Evolutionary conservation across 73 alveolate species (phyloP).

Genomic region (Paramecium tetraurelia): DNA sequence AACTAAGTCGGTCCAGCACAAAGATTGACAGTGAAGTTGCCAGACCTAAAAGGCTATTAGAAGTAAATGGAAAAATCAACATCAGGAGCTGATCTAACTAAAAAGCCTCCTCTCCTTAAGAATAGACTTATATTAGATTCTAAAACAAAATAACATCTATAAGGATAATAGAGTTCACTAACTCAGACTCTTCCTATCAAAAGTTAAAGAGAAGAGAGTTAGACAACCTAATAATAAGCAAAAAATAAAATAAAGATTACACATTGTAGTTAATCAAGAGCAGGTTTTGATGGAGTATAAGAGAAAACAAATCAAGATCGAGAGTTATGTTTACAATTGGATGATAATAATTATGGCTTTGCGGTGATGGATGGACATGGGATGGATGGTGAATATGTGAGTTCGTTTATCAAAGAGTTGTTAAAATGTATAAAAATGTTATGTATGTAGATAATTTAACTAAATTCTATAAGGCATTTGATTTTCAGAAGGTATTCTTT

Average conservation of each 20-base stretch:
- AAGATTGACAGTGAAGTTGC: neutral
- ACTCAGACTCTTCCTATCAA: neutral
- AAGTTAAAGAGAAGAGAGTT: neutral
- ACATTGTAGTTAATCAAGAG: neutral
- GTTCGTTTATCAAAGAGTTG: neutral
- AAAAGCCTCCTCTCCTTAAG: neutral
- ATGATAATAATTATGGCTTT: neutral
- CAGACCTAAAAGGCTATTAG: neutral
- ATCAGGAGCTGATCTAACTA: neutral
- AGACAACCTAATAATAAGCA: neutral
- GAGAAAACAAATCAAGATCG: neutral
- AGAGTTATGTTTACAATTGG: neutral
- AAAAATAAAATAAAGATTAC: neutral
- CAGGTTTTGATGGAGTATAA: slow-evolving; percentile 15
- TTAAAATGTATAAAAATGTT: neutral
- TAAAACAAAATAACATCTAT: neutral
- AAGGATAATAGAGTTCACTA: neutral
- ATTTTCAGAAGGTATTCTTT: neutral
- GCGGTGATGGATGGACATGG: slow-evolving; percentile 51
- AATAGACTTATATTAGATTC: neutral
- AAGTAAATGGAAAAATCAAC: neutral
- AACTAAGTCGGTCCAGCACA: neutral
- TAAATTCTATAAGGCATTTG: neutral
- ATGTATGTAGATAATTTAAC: neutral
- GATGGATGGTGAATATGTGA: slow-evolving; percentile 27